Evolutionary conservation across 75 land plant genomes (phyloP), one percentile per base, ranked within the genome.

Genomic region (Sequoiadendron giganteum): DNA sequence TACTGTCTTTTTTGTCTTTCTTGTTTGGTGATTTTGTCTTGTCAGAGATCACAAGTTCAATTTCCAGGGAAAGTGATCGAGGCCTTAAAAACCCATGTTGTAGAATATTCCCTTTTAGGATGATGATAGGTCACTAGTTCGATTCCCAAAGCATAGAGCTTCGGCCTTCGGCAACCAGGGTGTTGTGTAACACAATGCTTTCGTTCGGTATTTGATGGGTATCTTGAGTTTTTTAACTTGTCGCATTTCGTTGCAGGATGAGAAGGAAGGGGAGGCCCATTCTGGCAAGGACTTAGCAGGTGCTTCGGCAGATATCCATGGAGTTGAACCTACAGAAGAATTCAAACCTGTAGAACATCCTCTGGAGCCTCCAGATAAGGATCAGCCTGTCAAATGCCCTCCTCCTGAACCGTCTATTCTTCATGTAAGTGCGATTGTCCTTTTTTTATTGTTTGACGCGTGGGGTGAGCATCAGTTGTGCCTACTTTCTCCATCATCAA

Each of bases 361-460:
- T 30, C 77, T 68, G 52, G 99, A 98, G 90, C 99, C 99, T 61
- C 90, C 94, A 32, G 95, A 95, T 85, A 89, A 88, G 72, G 97
- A 98, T 91, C 90, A 88, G 65, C 97, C 99, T 49, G 92, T 97
- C 43, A 92, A 90, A 52, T 98, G 97, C 86, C 99, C 99, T 40
- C 86, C 93, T 16, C 99, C 99, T 30, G 99, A 98, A 83, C 97
- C 99, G 39, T 95, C 95, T 76, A 95, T 98, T 86, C 93, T 97
- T 0, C 96, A 97, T 93, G 99, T 96, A 89, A 92, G 96, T 85
- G 14, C n/a, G 10, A 7, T 82, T 82, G 3, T 34, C 49, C 30
- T n/a, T 47, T 82, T 82, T 79, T 75, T 75, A 34, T 3, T 75
- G 16, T 34, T 30, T 75, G 77, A 75, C 3, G 3, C 10, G 77